A percentile compares a stretch with the other conserved stretches of the same genome.
phyloP scores from a whole-genome alignment of 192 early-diverging fungal genomes.

The Chytriomyces sp. region DNA sequence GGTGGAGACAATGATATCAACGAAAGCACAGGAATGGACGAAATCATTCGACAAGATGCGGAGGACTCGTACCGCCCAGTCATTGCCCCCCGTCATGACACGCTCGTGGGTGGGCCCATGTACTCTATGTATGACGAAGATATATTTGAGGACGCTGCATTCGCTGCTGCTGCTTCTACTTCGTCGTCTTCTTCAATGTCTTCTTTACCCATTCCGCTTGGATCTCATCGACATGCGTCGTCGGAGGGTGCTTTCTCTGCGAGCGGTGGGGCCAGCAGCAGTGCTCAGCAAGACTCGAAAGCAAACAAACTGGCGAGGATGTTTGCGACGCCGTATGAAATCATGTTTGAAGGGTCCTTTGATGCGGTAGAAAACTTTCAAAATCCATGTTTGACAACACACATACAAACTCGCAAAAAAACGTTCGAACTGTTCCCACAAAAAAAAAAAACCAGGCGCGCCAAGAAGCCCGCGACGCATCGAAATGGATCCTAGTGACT shows the following conservation, averaged over 20 bases:
- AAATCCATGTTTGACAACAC: no score
- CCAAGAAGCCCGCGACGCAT: conserved; percentile 43
- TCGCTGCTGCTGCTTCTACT: no score
- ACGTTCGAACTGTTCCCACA: no score
- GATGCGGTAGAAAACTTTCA: conserved; percentile 53
- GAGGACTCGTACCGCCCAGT: conserved; percentile 75
- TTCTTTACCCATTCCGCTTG: neutral
- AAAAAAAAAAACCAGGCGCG: neutral
- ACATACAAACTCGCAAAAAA: no score
- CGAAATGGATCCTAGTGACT: conserved; percentile 77
- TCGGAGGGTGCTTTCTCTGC: no score
- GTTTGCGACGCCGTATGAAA: conserved; percentile 85
- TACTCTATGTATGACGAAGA: neutral
- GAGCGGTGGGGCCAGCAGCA: no score
- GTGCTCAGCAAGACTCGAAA: conserved; percentile 11
- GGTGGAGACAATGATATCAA: conserved; percentile 25
- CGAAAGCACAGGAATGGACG: neutral
- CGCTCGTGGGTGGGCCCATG: conserved; percentile 54
- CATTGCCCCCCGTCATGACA: conserved; percentile 80
- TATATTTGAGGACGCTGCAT: no score
- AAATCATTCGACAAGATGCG: conserved; percentile 25
- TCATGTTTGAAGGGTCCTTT: conserved; percentile 80
- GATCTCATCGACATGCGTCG: neutral
- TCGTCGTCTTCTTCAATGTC: neutral
- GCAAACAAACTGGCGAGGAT: conserved; percentile 62